Evolutionary conservation across 2,329 filamentous ascomycete genomes (phyloP).

Genomic region (Didymella keratinophila): DNA sequence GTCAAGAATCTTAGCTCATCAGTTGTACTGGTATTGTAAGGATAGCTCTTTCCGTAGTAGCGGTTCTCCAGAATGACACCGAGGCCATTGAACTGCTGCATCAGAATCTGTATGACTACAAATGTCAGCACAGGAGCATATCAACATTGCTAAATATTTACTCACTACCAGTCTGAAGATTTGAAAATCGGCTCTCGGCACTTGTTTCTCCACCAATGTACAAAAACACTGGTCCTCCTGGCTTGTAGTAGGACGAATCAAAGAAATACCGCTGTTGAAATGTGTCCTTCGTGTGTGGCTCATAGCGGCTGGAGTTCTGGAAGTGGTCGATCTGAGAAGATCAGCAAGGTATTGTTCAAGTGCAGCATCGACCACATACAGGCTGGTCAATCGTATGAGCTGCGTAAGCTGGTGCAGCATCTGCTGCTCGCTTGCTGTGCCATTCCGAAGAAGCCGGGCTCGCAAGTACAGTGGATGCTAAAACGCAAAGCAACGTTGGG

Average conservation of each 20-base stretch:
- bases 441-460: constrained; percentile 10
- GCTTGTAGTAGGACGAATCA: constrained; percentile 61
- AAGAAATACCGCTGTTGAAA: constrained; percentile 65
- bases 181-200: constrained; percentile 51
- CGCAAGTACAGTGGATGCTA: constrained; percentile 16
- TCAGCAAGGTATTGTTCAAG: neutral
- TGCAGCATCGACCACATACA: constrained; percentile 13
- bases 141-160: neutral
- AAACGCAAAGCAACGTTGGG: constrained; percentile 9
- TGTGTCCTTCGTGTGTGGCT: constrained; percentile 56
- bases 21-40: constrained; percentile 58
- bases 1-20: constrained; percentile 60
- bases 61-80: constrained; percentile 63
- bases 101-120: constrained; percentile 61
- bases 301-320: constrained; percentile 51
- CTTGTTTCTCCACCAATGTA: constrained; percentile 59
- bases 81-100: constrained; percentile 62
- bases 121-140: constrained; percentile 17
- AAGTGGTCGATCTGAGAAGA: constrained; percentile 56
- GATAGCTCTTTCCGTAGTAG: constrained; percentile 61
- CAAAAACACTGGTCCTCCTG: constrained; percentile 61
- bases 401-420: constrained; percentile 26
- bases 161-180: constrained; percentile 52
- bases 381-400: constrained; percentile 38
- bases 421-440: constrained; percentile 24